Evolutionary conservation across 2,329 filamentous ascomycete species (phyloP), one percentile per base, ranked within the genome.

Genomic region (Fusarium nelsonii): DNA sequence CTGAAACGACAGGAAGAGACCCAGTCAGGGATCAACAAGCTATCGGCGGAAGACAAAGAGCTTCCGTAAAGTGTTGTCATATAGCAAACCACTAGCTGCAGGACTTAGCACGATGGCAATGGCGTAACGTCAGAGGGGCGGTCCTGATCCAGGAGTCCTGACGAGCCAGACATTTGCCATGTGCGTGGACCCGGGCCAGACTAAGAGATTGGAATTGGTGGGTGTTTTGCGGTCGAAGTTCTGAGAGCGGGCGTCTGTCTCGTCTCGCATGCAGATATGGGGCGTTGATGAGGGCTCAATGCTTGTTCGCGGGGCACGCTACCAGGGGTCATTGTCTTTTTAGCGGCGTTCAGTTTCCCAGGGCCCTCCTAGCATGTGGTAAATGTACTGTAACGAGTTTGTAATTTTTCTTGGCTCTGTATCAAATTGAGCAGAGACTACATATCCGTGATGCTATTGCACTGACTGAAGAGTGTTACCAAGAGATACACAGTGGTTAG

Each of bases 11-110:
- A 67, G 30, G 52, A 58, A 36, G 48, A 56, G 53, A 28, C 60
- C 74, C 74, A 75, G 71, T 75, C 71, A 74, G 73, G 61, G 55
- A 65, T 61, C 71, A 69, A 65, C 61, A 48, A 73, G 72, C 68
- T 75, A 75, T 75, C 74, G 62, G 69, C 58, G 61, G 67, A 54
- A 66, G 58, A 57, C 60, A 58, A 69, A 56, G 58, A 65, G 57
- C 49, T 65, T 70, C 73, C 65, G 65, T 54, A 65, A 68, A 64
- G 49, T 59, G 72, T 63, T 65, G 68, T 58, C 70, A 70, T 69
- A 65, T 73, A 64, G 57, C 61, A 65, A 68, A 53, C 44, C 63
- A 63, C 44, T 66, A 65, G 62, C 65, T 75, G 73, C 71, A 75
- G 68, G 58, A 46, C 55, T 59, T 58, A 59, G 50, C 56, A 63